Conservation (phyloP, 1,284 basidiomycete species). For the Pascua guehoae region DNA sequence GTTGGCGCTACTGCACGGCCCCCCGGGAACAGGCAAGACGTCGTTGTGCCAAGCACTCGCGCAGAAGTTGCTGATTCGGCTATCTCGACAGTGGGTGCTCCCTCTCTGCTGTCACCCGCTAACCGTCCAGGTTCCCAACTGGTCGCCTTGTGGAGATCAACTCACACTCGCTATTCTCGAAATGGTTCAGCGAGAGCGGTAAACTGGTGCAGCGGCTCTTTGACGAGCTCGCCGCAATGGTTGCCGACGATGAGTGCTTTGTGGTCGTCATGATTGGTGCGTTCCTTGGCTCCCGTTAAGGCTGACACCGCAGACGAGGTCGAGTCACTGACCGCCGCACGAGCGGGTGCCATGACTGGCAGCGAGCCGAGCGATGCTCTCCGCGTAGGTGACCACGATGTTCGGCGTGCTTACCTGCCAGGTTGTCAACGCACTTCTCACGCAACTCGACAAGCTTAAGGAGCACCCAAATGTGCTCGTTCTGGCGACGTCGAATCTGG, state of each 20-base stretch:
- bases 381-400: constrained; percentile 62
- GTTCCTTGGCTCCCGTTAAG: constrained; percentile 5
- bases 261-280: constrained; percentile 90
- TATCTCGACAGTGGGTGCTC: constrained; percentile 67
- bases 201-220: constrained; percentile 96
- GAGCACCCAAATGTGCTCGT: constrained; percentile 89
- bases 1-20: constrained; percentile 89
- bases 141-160: constrained; percentile 94
- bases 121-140: constrained; percentile 64
- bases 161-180: constrained; percentile 90
- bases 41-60: constrained; percentile 89
- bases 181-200: constrained; percentile 98
- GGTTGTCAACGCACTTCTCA: constrained; percentile 97
- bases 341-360: constrained; percentile 88
- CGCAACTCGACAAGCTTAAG: constrained; percentile 93
- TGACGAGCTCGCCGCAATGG: constrained; percentile 77
- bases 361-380: constrained; percentile 95
- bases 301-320: constrained; percentile 71
- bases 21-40: constrained; percentile 97
- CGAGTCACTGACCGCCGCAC: constrained; percentile 87
- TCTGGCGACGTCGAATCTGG: constrained; percentile 94
- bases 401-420: constrained; percentile 48
- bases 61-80: constrained; percentile 88
- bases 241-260: constrained; percentile 83
- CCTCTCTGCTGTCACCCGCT: not conserved